phyloP scores from a whole-genome alignment of 164 flowering plant genomes.

The Vitis rotundifolia region DNA sequence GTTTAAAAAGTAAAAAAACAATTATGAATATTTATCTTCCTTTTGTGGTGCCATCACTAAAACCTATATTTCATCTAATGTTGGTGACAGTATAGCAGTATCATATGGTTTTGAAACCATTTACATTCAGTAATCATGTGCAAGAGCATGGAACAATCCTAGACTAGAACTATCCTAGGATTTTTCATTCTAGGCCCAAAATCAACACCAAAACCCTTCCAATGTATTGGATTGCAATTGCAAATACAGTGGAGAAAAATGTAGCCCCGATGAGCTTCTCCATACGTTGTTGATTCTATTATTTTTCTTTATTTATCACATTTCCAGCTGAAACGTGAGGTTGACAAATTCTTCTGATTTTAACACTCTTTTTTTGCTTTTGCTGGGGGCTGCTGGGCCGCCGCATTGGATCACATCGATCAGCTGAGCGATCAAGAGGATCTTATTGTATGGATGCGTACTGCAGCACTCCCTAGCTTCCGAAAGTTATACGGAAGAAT shows the following conservation, averaged over 20 bases:
- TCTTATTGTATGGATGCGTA: conserved; percentile 96
- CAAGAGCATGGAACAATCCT: background rate
- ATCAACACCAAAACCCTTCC: background rate
- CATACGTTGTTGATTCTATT: background rate
- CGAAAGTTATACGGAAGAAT: conserved; percentile 86
- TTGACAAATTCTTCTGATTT: background rate
- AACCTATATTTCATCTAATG: no score
- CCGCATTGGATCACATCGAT: background rate
- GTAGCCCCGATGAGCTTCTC: background rate
- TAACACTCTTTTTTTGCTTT: conserved; percentile 5
- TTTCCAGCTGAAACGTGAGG: background rate
- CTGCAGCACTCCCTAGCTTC: conserved; percentile 85
- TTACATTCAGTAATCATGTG: background rate
- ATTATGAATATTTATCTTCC: no score
- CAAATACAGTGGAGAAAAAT: no score
- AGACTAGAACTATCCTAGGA: background rate
- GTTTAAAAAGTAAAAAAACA: no score
- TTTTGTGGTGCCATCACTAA: no score
- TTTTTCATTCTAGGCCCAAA: background rate
- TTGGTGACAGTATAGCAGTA: no score
- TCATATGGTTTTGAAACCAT: no score
- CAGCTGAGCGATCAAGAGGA: conserved; percentile 91
- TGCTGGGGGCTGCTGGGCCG: background rate
- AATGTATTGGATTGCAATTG: background rate
- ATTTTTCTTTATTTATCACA: background rate